Evolutionary conservation across 306 rosid genomes (phyloP).

Genomic region (Cicer pinnatifidum): DNA sequence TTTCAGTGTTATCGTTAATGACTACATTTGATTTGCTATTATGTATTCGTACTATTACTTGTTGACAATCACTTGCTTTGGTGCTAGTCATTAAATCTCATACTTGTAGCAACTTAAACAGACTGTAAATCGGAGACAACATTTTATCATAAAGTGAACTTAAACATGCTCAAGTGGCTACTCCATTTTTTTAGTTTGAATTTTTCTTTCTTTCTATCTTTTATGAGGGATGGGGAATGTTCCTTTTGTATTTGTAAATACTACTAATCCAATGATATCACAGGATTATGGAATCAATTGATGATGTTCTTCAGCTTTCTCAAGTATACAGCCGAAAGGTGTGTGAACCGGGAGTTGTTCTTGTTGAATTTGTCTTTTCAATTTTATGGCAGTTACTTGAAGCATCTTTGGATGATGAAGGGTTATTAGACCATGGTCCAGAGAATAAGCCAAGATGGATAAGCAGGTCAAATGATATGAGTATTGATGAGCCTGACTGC

Average conservation of each 20-base stretch:
- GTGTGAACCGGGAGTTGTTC: constrained; percentile 75
- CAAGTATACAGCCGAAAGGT: constrained; percentile 60
- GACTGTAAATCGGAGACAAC: constrained; percentile 6
- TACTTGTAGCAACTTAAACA: constrained; percentile 5
- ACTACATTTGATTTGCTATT: constrained; percentile 19
- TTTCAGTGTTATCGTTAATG: constrained; percentile 15
- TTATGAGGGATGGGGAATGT: constrained; percentile 3
- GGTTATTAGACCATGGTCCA: constrained; percentile 62
- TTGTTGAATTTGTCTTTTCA: constrained; percentile 83
- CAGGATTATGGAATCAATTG: constrained; percentile 88
- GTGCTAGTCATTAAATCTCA: constrained; percentile 12
- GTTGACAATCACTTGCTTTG: constrained; percentile 13
- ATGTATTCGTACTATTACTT: constrained; percentile 12
- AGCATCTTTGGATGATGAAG: constrained; percentile 90
- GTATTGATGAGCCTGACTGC: constrained; percentile 62
- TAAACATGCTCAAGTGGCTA: constrained; percentile 36
- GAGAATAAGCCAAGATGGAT: constrained; percentile 76
- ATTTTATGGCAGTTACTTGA: constrained; percentile 82
- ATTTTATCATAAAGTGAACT: constrained; percentile 11
- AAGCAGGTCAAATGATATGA: constrained; percentile 61
- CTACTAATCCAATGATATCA: constrained; percentile 47
- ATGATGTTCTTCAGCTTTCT: constrained; percentile 80
- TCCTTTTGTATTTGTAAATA: constrained; percentile 33
- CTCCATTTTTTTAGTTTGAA: not conserved
- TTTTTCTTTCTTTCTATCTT: not conserved